These are phyloP conservation scores for Entomortierella lignicola DNA, from an alignment of 192 early-diverging fungal genomes.

Conservation along the genomic window DNA sequence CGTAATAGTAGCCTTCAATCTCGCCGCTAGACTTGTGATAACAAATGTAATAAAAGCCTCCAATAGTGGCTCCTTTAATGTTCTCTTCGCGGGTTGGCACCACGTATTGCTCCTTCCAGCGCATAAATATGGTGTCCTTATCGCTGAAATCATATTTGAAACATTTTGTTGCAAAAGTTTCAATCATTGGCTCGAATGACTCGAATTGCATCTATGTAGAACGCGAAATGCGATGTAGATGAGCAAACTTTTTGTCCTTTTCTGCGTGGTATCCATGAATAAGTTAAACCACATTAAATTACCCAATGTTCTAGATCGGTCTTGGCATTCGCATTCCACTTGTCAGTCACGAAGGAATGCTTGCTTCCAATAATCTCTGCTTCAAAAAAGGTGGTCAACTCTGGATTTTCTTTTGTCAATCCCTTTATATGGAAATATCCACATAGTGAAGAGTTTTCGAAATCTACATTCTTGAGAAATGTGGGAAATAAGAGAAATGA, in stretches of 20 bases:
- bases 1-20: conserved; percentile 78
- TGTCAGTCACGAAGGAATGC: conserved; percentile 82
- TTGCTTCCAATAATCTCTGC: conserved; percentile 82
- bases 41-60: conserved; percentile 90
- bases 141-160: conserved; percentile 62
- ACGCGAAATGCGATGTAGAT: too few species aligned
- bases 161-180: conserved; percentile 59
- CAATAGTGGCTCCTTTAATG: conserved; percentile 87
- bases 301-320: conserved; percentile 84
- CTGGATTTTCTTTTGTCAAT: conserved; percentile 81
- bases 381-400: conserved; percentile 89
- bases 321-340: conserved; percentile 81
- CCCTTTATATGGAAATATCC: conserved; percentile 87
- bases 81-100: conserved; percentile 80
- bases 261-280: too few species aligned
- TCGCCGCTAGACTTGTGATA: conserved; percentile 73
- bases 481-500: too few species aligned
- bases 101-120: conserved; percentile 94
- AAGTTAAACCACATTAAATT: too few species aligned
- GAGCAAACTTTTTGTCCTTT: too few species aligned
- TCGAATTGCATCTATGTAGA: conserved; percentile 62
- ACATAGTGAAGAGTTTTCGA: conserved; percentile 76
- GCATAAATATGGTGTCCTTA: conserved; percentile 83
- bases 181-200: conserved; percentile 60
- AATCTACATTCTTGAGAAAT: conserved; percentile 80